Percentiles rank a stretch among this genome's conserved stretches.
These are phyloP conservation scores for Phytophthora kernoviae DNA, from an alignment of 352 stramenopile genomes.

Conservation along the genomic window DNA sequence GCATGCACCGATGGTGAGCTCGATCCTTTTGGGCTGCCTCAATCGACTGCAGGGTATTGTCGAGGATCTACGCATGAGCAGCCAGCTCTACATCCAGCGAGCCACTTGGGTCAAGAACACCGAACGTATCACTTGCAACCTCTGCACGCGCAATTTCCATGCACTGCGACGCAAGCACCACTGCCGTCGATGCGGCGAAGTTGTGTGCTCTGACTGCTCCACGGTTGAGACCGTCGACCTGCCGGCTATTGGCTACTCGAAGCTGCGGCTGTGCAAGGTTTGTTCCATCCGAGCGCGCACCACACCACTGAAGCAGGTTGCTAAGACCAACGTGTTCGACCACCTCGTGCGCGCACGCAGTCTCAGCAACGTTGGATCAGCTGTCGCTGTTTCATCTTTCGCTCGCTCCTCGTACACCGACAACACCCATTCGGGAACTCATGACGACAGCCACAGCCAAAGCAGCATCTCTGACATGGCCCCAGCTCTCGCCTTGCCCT, in stretches of 20 bases:
- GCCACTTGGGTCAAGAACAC: slow-evolving; percentile 81
- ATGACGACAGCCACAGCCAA: slow-evolving; percentile 35
- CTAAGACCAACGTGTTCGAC: slow-evolving; percentile 72
- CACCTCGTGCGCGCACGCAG: slow-evolving; percentile 59
- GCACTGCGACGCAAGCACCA: slow-evolving; percentile 79
- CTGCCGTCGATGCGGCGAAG: slow-evolving; percentile 80
- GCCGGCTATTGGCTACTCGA: slow-evolving; percentile 77
- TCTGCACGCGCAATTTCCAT: slow-evolving; percentile 84
- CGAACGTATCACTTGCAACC: slow-evolving; percentile 67
- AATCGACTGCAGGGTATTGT: slow-evolving; percentile 66
- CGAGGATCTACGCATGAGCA: slow-evolving; percentile 77
- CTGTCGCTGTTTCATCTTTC: slow-evolving; percentile 34
- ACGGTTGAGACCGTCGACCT: slow-evolving; percentile 71
- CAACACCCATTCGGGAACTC: slow-evolving; percentile 24
- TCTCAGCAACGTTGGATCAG: slow-evolving; percentile 54
- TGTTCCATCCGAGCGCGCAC: slow-evolving; percentile 78
- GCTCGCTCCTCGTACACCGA: slow-evolving; percentile 61
- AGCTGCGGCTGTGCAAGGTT: slow-evolving; percentile 82
- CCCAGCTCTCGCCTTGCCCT: not conserved
- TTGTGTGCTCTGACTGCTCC: slow-evolving; percentile 84
- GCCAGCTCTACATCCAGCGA: slow-evolving; percentile 73
- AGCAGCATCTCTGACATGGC: slow-evolving; percentile 26
- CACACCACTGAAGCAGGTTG: slow-evolving; percentile 60
- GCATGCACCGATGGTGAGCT: slow-evolving; percentile 59
- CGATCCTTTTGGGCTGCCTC: slow-evolving; percentile 57